Base-by-base conservation (phyloP, 768 basidiomycete genomes). In the Suillus decipiens region DNA sequence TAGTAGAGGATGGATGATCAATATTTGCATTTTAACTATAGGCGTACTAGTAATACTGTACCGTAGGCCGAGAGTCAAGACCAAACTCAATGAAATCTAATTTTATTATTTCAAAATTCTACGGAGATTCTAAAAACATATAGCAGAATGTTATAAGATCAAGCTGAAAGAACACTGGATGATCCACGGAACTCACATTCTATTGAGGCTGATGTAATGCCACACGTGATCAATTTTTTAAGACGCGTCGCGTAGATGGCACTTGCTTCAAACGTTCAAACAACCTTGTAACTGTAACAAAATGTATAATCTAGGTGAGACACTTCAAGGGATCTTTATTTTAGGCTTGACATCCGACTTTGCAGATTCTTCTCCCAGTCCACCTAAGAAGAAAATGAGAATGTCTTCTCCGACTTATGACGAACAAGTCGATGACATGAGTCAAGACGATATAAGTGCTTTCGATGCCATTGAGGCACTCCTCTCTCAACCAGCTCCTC, bases 401-500 rank as follows among this genome's bases (percentile, higher is more conserved):
- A 79, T 89, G 34, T 87, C 88, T 0, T 89, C 88, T 0, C 88
- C 89, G 1, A 84, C 84, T 24, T 88, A 86, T 64, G 88, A 89
- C 64, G 77, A 80, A 53, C 82, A 82, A 65, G 69, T 84, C 28
- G 75, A 65, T 8, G 82, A 82, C 24, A 70, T 86, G 60, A 89
- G 81, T 58, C 81, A 84, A 63, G 82, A 85, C 39, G 83, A 88
- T 61, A 70, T 89, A 12, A 75, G 76, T 41, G 86, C 83, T 4
- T 81, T 86, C 51, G 86, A 88, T 69, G 77, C 76, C 42, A 70
- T 87, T 12, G 82, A 87, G 34, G 75, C 77, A 6, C 73, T 69
- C 53, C 73, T 84, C 1, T 81, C 83, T 6, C 84, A 84, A 53
- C 57, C 22, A 8, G 57, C 10, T 34, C 22, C 7, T 39, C 22